Evolutionary conservation across 1,139 yeast genomes (phyloP), one percentile per base, ranked within the genome.

Genomic region (Kazachstania sp.): DNA sequence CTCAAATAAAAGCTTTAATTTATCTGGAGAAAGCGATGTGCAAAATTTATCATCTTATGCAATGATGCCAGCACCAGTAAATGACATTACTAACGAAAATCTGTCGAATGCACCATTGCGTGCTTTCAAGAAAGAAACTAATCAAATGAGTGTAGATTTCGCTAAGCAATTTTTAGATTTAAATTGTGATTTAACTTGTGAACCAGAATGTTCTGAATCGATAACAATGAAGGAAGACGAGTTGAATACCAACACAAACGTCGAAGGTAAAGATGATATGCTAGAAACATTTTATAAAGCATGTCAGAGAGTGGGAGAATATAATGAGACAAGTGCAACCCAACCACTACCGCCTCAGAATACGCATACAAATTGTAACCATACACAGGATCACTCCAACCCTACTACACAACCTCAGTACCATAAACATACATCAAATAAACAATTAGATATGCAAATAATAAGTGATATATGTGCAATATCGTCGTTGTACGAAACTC

Each of bases 401-500:
- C 19, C 11, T 9, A 32, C 8, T 8, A 32, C 15, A 15, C 36
- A 32, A 15, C 7, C 19, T 7, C 34, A 38, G 11, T 41, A 41
- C 16, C 42, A 39, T 31, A 41, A 42, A 23, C 45, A 44, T 18
- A 15, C 28, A 16, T 39, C 37, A 1, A 46, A 30, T 20, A 48
- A 45, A 31, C 51, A 56, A 19, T 48, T 53, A 34, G 68, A 64
- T 46, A 41, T 61, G 50, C 56, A 56, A 43, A 56, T 64, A 1
- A 42, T 64, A 30, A 56, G 60, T 23, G 67, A 63, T 48, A 44
- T 64, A 16, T 57, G 61, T 38, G 59, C 57, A 45, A 64, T 65
- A 4, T 61, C 67, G 3, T 59, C 60, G 7, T 48, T 65, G 45
- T 65, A 64, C 45, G 67, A 64, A 36, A 52, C 57, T 16, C 66